phyloP scores from a whole-genome alignment of 257 asterid genomes.

The Solanum medicagineum region DNA sequence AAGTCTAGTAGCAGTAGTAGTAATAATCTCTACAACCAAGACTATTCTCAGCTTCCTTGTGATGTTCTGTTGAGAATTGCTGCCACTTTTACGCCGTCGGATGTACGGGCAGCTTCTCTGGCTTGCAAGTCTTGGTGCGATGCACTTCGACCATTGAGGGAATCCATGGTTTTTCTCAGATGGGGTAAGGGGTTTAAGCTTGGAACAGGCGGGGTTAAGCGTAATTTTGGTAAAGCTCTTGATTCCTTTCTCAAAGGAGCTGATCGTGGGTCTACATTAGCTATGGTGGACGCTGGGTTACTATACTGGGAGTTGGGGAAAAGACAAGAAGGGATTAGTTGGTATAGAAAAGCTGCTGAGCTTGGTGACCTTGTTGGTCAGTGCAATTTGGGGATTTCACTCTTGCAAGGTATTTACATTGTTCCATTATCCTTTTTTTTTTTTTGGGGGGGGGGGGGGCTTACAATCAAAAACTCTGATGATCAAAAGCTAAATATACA shows the following conservation, averaged over 20 bases:
- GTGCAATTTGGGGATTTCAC: constrained; percentile 70
- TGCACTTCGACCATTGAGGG: constrained; percentile 59
- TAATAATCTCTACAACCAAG: not conserved
- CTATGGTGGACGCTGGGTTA: constrained; percentile 84
- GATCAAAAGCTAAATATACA: too few relatives aligned
- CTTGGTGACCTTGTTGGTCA: constrained; percentile 64
- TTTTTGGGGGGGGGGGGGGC: too few relatives aligned
- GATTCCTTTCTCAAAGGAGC: constrained; percentile 65
- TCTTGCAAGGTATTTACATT: constrained; percentile 37
- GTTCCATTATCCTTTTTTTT: not conserved
- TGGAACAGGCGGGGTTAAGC: constrained; percentile 52
- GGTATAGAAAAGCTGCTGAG: constrained; percentile 61
- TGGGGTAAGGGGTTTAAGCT: constrained; percentile 76
- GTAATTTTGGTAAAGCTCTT: constrained; percentile 40
- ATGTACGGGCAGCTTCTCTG: constrained; percentile 55
- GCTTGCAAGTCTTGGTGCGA: constrained; percentile 79
- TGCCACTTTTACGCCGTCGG: constrained; percentile 32
- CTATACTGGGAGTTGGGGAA: constrained; percentile 64
- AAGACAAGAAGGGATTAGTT: constrained; percentile 33
- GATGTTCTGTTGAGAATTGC: constrained; percentile 41
- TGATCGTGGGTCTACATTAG: constrained; percentile 72
- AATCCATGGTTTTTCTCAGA: constrained; percentile 44
- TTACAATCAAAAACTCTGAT: too few relatives aligned
- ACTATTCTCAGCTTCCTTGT: constrained; percentile 49
- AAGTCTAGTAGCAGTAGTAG: not conserved